Percentiles rank a stretch among this genome's conserved stretches.
Conservation (phyloP, 2,329 filamentous ascomycete species). For the Botrytis galanthina region DNA sequence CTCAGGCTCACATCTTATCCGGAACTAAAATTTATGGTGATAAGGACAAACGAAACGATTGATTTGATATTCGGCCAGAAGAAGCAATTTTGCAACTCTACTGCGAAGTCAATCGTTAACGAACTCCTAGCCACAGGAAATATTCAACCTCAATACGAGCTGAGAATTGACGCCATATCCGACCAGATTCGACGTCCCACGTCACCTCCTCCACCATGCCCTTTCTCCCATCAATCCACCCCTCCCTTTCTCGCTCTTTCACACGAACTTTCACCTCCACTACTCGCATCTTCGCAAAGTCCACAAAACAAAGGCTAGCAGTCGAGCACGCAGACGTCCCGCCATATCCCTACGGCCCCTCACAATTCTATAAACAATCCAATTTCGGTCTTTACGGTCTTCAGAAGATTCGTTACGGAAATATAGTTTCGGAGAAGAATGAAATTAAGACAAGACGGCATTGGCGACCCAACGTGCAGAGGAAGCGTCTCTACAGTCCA, state of each 20-base stretch:
- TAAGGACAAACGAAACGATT: constrained; percentile 8
- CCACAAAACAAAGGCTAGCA: constrained; percentile 40
- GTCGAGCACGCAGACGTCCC: constrained; percentile 44
- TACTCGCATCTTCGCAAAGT: constrained; percentile 37
- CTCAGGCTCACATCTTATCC: constrained; percentile 2
- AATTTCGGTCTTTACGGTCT: constrained; percentile 72
- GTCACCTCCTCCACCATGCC: constrained; percentile 26
- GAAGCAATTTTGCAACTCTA: not conserved
- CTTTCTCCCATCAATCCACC: constrained; percentile 29
- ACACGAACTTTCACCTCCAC: constrained; percentile 39
- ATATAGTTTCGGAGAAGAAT: constrained; percentile 67
- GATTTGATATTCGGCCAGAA: not conserved
- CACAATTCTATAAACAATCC: constrained; percentile 73
- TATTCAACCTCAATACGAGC: not conserved
- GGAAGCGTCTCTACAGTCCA: constrained; percentile 65
- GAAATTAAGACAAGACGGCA: constrained; percentile 68
- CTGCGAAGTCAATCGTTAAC: not conserved
- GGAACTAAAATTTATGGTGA: constrained; percentile 8
- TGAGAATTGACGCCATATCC: not conserved
- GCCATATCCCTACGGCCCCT: constrained; percentile 70
- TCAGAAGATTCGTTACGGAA: constrained; percentile 72
- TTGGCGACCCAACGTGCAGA: constrained; percentile 69
- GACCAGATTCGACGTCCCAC: not conserved
- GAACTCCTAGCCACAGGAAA: not conserved
- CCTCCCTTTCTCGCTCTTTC: constrained; percentile 32